Conservation (phyloP, 371 early-diverging fungal species). For the Mortierella polycephala region DNA sequence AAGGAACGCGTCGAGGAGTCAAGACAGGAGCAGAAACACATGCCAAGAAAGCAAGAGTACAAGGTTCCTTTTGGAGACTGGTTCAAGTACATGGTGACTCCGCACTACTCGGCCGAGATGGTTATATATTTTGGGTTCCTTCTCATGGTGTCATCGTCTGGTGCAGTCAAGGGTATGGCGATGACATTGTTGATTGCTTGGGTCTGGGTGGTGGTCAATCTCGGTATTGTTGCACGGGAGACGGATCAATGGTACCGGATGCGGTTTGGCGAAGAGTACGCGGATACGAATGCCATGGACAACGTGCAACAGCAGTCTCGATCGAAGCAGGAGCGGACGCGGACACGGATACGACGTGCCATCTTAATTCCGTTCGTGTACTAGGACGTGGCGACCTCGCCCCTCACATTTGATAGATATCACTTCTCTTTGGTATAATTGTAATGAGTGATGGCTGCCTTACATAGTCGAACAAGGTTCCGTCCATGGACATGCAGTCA, state of each 20-base stretch:
- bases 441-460: too few species aligned
- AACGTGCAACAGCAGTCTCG: too few species aligned
- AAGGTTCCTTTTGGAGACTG: constrained; percentile 76
- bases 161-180: constrained; percentile 48
- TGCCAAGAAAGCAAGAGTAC: constrained; percentile 46
- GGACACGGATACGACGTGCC: too few species aligned
- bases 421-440: too few species aligned
- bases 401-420: too few species aligned
- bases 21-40: not conserved
- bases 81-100: constrained; percentile 73
- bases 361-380: too few species aligned
- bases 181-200: constrained; percentile 57
- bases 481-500: too few species aligned
- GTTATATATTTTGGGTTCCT: constrained; percentile 69
- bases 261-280: constrained; percentile 61
- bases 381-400: too few species aligned
- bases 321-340: too few species aligned
- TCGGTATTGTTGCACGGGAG: constrained; percentile 71
- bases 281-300: too few species aligned
- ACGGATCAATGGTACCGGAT: constrained; percentile 70
- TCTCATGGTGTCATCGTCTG: constrained; percentile 44
- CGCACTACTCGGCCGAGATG: constrained; percentile 83
- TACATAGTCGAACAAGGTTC: too few species aligned
- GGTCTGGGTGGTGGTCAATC: constrained; percentile 69
- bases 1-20: not conserved